Evolutionary conservation across 345 rosid genomes (phyloP), one percentile per base, ranked within the genome.

Genomic region (Melaleuca quinquenervia): DNA sequence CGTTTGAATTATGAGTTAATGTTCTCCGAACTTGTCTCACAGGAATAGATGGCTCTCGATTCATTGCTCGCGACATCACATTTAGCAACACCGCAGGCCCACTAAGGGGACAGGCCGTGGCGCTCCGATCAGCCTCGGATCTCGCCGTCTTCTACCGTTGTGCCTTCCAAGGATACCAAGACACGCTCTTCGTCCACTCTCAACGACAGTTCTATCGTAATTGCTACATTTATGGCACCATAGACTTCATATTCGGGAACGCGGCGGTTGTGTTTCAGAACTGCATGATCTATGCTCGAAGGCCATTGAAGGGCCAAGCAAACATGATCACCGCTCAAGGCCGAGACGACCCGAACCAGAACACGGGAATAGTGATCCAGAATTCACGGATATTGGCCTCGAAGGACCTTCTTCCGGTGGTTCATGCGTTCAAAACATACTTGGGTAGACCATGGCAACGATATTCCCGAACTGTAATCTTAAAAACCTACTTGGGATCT

Each of bases 281-380:
- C 11, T 95, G 98, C 88, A 88, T 89, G 86, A 91, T 95, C 78
- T 88, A 87, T 22, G 91, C 93, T 0, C 90, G 94, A 22, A 87
- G 86, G 27, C 93, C 94, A 0, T 85, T 91, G 8, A 85, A 89
- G 83, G 92, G 91, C 45, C 93, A 92, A 80, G 89, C 87, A 85
- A 94, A 93, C 86, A 90, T 91, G 49, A 88, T 95, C 48, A 94
- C 98, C 20, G 98, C 98, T 2, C 98, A 95, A 83, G 96, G 94
- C 6, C 90, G 95, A 54, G 89, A 86, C 12, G 86, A 91, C 75
- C 93, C 93, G 7, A 82, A 87, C 82, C 96, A 94, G 76, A 95
- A 91, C 93, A 92, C 92, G 0, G 98, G 96, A 9, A 92, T 94
- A 80, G 88, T 92, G 32, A 91, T 95, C 76, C 94, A 93, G 51